A percentile compares a stretch with the other conserved stretches of the same genome.
phyloP scores from a whole-genome alignment of 1,284 basidiomycete genomes.

The Ceratobasidium sp. region DNA sequence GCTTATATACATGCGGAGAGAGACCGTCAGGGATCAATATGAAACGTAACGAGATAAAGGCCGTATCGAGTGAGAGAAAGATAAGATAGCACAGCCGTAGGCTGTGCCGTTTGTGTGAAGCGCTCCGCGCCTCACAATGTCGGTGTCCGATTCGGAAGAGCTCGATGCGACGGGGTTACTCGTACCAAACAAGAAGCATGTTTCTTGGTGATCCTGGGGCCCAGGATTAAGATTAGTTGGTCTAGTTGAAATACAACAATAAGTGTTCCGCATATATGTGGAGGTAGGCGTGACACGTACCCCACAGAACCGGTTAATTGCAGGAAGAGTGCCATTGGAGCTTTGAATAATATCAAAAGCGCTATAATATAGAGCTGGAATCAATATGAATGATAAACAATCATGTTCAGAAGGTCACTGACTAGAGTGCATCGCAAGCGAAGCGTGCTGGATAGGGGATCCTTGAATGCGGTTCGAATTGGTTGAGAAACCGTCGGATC shows the following conservation, averaged over 20 bases:
- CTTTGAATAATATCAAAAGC: neutral
- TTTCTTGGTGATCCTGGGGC: neutral
- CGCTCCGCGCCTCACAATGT: no score
- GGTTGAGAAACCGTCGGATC: no score
- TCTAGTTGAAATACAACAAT: neutral
- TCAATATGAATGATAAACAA: neutral
- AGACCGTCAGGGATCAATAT: no score
- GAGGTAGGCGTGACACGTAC: neutral
- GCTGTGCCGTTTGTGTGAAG: no score
- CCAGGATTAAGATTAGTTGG: slow-evolving; percentile 18
- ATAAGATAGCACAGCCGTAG: no score
- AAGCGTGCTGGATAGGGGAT: slow-evolving; percentile 11
- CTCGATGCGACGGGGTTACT: neutral
- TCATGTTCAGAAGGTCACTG: neutral
- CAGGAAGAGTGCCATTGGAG: slow-evolving; percentile 7
- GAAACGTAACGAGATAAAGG: no score
- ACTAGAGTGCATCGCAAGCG: slow-evolving; percentile 13
- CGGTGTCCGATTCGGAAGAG: neutral
- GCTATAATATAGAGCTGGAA: neutral
- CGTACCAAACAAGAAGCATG: neutral
- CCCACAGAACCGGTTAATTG: slow-evolving; percentile 1
- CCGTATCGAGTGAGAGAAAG: no score
- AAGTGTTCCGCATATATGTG: no score
- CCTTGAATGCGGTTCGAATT: neutral
- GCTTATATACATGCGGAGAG: no score